Evolutionary conservation across 2,329 filamentous ascomycete species (phyloP), one percentile per base, ranked within the genome.

Genomic region (Arthrobotrys pseudoclavata): DNA sequence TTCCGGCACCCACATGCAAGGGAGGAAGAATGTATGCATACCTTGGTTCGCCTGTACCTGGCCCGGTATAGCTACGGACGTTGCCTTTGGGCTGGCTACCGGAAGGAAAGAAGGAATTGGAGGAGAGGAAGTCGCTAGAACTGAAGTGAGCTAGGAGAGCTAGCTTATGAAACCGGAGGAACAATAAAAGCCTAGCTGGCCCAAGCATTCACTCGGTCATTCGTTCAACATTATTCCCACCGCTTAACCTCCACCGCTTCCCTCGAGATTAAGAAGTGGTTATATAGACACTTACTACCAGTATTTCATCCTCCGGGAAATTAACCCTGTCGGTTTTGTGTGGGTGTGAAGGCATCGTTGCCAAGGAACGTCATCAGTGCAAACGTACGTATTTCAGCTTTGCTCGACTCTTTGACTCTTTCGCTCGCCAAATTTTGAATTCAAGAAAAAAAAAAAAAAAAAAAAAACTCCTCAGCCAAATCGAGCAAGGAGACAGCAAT

Each of bases 361-460:
- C 72, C 72, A 76, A 76, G 72, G 47, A 70, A 76, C 72, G 66
- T 70, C 72, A 70, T 76, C 63, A n/a, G n/a, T n/a, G n/a, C n/a
- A 53, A 57, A 37, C 52, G 52, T 57, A 57, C n/a, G 55, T 60
- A 42, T 60, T 20, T 57, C 12, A 18, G 20, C 18, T 5, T 26
- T 18, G 20, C 29, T 10, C 13, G 26, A 15, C 26, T 45, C 42
- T 45, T 20, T 45, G n/a, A 18, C 42, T 20, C 29, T 22, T 12
- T 48, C 3, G 18, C 40, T 37, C 26, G 40, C 50, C 50, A 64
- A 45, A 20, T 45, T 45, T 45, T 45, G 42, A 20, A 45, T 18
- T 45, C 42, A 10, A 67, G 31, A 40, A 42, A 50, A 47, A 47
- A 47, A 47, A 22, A 47, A 47, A 47, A 22, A 47, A 47, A 55